Conservation (phyloP, 345 rosid species). For the Anacardium occidentale region DNA sequence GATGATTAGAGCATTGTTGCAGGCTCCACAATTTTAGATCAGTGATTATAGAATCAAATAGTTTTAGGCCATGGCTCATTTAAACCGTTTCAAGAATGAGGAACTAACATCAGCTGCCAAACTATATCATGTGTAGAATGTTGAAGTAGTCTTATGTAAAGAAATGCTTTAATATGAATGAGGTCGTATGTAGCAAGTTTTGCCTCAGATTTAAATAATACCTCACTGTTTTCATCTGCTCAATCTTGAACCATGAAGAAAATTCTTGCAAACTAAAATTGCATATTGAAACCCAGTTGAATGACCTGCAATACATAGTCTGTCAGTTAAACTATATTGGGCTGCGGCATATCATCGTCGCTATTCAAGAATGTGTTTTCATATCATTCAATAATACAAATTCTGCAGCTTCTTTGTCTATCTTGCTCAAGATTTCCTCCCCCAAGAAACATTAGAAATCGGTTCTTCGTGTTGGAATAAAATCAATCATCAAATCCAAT, state of each 20-base stretch:
- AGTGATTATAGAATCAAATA: slow-evolving; percentile 7
- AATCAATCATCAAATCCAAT: no score
- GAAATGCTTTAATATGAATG: slow-evolving; percentile 22
- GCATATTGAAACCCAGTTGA: not conserved
- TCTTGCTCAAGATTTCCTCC: no score
- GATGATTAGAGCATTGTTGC: slow-evolving; percentile 13
- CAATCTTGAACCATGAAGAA: not conserved
- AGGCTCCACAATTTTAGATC: slow-evolving; percentile 13
- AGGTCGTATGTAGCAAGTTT: slow-evolving; percentile 30
- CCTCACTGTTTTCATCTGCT: not conserved
- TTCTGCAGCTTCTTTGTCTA: no score
- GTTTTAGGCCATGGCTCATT: slow-evolving; percentile 16
- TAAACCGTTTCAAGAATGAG: not conserved
- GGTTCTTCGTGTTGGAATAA: no score
- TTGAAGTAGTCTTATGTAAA: slow-evolving; percentile 35
- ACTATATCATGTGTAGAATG: slow-evolving; percentile 16
- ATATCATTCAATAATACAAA: no score
- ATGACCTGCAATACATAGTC: not conserved
- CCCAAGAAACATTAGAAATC: no score
- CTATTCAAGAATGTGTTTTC: no score
- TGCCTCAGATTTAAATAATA: not conserved
- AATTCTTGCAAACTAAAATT: not conserved
- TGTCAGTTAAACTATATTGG: no score
- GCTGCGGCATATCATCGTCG: no score
- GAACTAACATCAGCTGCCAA: not conserved